Percentiles rank a stretch among this genome's conserved stretches.
These are phyloP conservation scores for Colletotrichum sp. DNA, from an alignment of 2,329 filamentous ascomycete species.

Conservation along the genomic window DNA sequence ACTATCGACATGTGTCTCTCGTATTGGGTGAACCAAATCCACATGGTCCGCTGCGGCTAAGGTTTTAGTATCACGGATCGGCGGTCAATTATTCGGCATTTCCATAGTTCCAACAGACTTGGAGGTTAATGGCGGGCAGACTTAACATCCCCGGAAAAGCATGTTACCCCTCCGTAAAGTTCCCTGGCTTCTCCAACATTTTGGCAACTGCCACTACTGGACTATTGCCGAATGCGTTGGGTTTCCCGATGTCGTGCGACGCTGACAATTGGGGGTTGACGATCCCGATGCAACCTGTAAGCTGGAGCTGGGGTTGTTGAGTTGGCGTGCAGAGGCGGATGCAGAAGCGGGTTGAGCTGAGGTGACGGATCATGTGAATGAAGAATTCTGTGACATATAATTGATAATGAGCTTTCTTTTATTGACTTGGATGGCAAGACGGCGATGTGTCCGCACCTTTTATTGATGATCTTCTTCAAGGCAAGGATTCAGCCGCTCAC, in stretches of 20 bases:
- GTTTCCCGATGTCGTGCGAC: neutral
- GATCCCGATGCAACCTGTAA: neutral
- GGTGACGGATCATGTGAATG: neutral
- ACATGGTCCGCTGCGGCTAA: neutral
- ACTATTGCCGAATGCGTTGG: neutral
- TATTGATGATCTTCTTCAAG: neutral
- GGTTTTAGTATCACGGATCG: neutral
- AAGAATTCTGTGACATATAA: neutral
- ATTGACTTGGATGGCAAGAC: neutral
- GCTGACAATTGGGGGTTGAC: neutral
- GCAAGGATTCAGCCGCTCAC: neutral
- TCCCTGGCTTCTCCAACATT: neutral
- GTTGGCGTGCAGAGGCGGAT: neutral
- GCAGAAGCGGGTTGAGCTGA: neutral
- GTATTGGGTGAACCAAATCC: neutral
- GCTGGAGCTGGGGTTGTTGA: neutral
- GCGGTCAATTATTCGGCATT: neutral
- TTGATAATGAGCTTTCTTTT: neutral
- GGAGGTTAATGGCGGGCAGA: neutral
- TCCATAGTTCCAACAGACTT: neutral
- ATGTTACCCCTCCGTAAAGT: neutral
- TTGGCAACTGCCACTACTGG: neutral
- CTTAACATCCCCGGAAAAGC: neutral
- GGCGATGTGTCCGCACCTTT: neutral
- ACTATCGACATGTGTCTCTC: neutral